Base-by-base conservation (phyloP, 106 monocot genomes). In the Allium cepa region DNA sequence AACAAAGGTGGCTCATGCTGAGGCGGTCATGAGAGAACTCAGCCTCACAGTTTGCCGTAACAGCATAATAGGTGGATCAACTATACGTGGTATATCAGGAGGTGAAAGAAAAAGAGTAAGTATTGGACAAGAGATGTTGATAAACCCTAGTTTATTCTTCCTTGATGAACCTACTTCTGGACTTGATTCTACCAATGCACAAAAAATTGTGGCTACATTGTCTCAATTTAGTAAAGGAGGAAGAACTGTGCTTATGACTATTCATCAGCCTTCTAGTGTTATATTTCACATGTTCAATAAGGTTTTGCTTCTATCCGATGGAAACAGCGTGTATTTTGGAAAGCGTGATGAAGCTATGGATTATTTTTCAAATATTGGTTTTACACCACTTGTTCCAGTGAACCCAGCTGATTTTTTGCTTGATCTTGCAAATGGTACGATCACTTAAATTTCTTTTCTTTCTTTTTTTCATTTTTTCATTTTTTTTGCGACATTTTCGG, bases 361-460 rank as follows among this genome's bases (percentile, higher is more conserved):
- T 47, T 92, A 92, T 75, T 88, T 92, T 48, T 47, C 76, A 9
- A 78, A 83, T 46, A 72, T 92, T 48, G 92, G 88, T 16, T 88
- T 79, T 65, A 57, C 80, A 4, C 78, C 85, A 4, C 27, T 79
- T 3, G 60, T 76, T 63, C 64, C 75, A 28, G 76, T 85, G 74
- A 92, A 92, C 75, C 88, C 92, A 0, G 88, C 92, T 0, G 92
- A 92, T 62, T 80, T 92, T 68, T 66, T 92, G 69, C 85, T 92
- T 26, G 92, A 92, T 69, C 88, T 92, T 0, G 92, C 92, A 60
- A 92, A 88, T 46, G 92, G 93, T 93, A 72, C 10, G 63, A 9
- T 15, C 15, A 8, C 5, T 0, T 11, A 8, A 36, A 36, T 36
- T 36, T 36, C 3, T 3, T 36, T 36, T 36, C 3, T 36, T 36